Conservation (phyloP, 2,329 filamentous ascomycete species). For the Ramularia endophylla region DNA sequence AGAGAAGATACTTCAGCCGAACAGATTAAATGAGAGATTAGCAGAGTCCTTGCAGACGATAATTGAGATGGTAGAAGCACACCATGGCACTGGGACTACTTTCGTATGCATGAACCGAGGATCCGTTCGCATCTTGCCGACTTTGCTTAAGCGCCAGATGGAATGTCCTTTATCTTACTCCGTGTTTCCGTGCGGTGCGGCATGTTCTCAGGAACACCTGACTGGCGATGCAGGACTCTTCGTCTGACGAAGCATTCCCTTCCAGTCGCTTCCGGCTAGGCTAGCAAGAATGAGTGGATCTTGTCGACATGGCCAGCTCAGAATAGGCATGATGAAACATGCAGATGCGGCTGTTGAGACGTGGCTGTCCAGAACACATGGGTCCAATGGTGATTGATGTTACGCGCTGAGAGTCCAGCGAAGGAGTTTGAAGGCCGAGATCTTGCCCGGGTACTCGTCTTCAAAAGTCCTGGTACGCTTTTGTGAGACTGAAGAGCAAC, state of each 20-base stretch:
- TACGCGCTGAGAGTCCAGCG: conserved; percentile 6
- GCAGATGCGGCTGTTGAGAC: conserved; percentile 5
- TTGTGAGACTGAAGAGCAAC: too few species aligned
- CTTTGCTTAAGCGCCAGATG: not conserved
- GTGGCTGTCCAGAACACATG: not conserved
- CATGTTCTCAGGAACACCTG: not conserved
- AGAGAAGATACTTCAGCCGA: too few species aligned
- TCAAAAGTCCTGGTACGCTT: too few species aligned
- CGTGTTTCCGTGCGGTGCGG: not conserved
- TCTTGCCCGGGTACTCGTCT: too few species aligned
- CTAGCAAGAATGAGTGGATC: not conserved
- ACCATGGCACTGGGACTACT: too few species aligned
- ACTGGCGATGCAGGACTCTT: not conserved
- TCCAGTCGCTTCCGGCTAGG: conserved; percentile 1
- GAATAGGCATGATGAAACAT: conserved; percentile 6
- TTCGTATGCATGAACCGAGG: too few species aligned
- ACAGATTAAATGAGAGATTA: too few species aligned
- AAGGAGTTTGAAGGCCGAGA: too few species aligned
- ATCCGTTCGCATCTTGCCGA: not conserved
- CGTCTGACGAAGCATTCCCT: not conserved
- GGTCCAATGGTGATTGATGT: conserved; percentile 4
- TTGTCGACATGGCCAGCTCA: not conserved
- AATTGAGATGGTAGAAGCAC: too few species aligned
- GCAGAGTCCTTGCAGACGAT: too few species aligned
- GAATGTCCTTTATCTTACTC: not conserved